Evolutionary conservation across 192 early-diverging fungal genomes (phyloP).

Genomic region (Coemansia sp.): DNA sequence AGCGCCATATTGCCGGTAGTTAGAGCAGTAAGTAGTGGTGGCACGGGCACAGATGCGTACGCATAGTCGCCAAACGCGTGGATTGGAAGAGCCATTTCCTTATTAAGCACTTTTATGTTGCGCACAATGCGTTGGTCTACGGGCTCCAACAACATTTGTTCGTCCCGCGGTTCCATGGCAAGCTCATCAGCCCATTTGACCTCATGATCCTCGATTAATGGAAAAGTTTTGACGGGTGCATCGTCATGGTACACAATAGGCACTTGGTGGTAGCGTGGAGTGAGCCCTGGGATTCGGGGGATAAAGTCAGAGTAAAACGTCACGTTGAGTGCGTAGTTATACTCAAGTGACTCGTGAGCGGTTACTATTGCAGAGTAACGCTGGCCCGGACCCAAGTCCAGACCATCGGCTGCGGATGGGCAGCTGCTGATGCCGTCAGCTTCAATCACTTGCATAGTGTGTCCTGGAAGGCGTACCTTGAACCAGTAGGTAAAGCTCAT

Average conservation of each 20-base stretch:
- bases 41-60: conserved; percentile 40
- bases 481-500: conserved; percentile 69
- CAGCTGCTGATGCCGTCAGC: conserved; percentile 67
- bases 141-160: conserved; percentile 42
- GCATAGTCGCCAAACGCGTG: conserved; percentile 6
- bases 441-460: conserved; percentile 76
- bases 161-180: conserved; percentile 38
- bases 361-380: conserved; percentile 75
- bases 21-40: conserved; percentile 64
- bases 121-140: conserved; percentile 25
- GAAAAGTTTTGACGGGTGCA: conserved; percentile 46
- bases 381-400: conserved; percentile 68
- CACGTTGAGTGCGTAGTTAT: conserved; percentile 71
- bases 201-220: background rate
- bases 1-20: conserved; percentile 58
- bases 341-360: conserved; percentile 55
- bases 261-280: conserved; percentile 56
- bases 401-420: conserved; percentile 52
- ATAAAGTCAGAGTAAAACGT: conserved; percentile 58
- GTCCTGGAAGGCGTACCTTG: conserved; percentile 71
- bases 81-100: background rate
- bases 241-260: conserved; percentile 60
- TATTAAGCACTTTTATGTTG: background rate
- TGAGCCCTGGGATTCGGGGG: conserved; percentile 44
- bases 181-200: conserved; percentile 5